phyloP scores from a whole-genome alignment of 805 yeast species.

The Spathaspora gorwiae region DNA sequence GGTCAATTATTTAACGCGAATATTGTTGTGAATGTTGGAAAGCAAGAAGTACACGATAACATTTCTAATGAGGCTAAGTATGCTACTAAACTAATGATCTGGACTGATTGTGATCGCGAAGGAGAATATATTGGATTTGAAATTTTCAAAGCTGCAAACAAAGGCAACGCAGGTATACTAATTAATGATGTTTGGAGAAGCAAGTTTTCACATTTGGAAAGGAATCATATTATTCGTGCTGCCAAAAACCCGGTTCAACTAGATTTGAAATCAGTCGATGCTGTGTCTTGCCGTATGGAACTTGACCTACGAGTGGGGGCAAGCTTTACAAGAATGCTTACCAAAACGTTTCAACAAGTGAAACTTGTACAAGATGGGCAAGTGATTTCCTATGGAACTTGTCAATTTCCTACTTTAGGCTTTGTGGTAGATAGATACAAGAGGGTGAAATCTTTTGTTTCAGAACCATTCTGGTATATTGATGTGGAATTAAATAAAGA shows the following conservation, averaged over 20 bases:
- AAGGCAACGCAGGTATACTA: conserved; percentile 42
- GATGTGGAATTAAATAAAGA: conserved; percentile 47
- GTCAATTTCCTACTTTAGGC: conserved; percentile 96
- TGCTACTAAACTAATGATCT: conserved; percentile 70
- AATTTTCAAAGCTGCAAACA: conserved; percentile 63
- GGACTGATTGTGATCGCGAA: conserved; percentile 99
- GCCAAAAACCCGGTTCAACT: conserved; percentile 63
- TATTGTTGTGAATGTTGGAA: conserved; percentile 33
- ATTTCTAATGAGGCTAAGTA: conserved; percentile 59
- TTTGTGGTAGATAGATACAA: conserved; percentile 90
- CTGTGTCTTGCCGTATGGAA: conserved; percentile 83
- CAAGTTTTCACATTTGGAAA: conserved; percentile 80
- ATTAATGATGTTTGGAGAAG: conserved; percentile 60
- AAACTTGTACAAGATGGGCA: conserved; percentile 22
- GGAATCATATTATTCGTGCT: conserved; percentile 67
- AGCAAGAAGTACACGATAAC: conserved; percentile 54
- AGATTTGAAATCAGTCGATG: conserved; percentile 68
- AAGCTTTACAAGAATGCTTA: conserved; percentile 78
- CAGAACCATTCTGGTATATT: conserved; percentile 80
- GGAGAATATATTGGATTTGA: conserved; percentile 93
- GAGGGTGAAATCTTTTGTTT: conserved; percentile 62
- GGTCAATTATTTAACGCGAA: conserved; percentile 71
- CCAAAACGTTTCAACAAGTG: conserved; percentile 42
- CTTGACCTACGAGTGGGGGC: conserved; percentile 86
- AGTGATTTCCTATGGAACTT: conserved; percentile 76